These are phyloP conservation scores for Plasmopara viticola DNA, from an alignment of 352 stramenopile genomes.

Conservation along the genomic window DNA sequence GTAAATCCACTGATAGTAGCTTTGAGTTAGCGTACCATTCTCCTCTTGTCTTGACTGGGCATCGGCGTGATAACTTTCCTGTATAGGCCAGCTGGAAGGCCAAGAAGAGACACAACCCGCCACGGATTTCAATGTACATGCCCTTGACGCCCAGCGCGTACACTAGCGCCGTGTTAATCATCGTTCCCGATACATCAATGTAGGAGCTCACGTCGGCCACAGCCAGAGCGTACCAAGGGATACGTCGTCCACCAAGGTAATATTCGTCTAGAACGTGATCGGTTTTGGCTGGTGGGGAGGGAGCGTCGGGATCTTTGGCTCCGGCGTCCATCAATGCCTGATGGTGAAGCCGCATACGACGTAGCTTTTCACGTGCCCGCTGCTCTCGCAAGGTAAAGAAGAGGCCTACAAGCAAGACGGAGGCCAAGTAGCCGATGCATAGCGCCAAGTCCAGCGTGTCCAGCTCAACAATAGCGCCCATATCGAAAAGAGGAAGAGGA, in stretches of 20 bases:
- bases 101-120: conserved; percentile 68
- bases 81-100: conserved; percentile 79
- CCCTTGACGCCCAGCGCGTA: conserved; percentile 76
- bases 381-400: conserved; percentile 63
- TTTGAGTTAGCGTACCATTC: conserved; percentile 26
- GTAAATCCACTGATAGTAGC: too few species aligned
- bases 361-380: conserved; percentile 29
- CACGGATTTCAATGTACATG: conserved; percentile 82
- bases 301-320: too few species aligned
- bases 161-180: conserved; percentile 81
- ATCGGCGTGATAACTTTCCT: conserved; percentile 65
- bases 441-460: conserved; percentile 44
- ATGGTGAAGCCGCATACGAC: conserved; percentile 23
- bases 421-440: conserved; percentile 49
- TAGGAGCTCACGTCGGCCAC: conserved; percentile 79
- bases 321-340: neutral
- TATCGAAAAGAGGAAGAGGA: neutral
- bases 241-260: conserved; percentile 58
- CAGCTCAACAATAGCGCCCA: conserved; percentile 25
- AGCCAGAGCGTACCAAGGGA: conserved; percentile 68
- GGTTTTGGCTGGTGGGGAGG: neutral
- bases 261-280: conserved; percentile 49
- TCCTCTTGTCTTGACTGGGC: conserved; percentile 68
- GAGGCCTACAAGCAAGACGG: conserved; percentile 56
- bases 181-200: conserved; percentile 79